These are phyloP conservation scores for Cryphonectria parasitica DNA, from an alignment of 2,329 filamentous ascomycete genomes.

Conservation along the genomic window DNA sequence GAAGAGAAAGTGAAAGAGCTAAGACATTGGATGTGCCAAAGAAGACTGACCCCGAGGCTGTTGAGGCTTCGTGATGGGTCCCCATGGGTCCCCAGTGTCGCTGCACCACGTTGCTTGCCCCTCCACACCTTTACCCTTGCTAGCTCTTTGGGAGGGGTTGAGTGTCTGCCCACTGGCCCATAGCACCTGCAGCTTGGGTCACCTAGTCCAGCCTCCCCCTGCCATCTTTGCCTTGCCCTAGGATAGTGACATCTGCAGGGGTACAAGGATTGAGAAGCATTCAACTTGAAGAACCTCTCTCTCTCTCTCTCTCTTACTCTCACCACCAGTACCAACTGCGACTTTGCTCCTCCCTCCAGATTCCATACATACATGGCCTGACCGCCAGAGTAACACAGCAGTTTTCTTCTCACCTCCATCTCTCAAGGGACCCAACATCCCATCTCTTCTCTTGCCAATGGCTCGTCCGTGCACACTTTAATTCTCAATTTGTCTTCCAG, in stretches of 20 bases:
- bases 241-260: conserved; percentile 11
- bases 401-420: background rate
- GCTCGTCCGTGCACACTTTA: conserved; percentile 4
- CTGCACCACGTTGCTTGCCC: conserved; percentile 18
- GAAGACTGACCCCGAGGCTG: conserved; percentile 10
- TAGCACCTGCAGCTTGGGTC: conserved; percentile 3
- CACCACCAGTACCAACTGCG: conserved; percentile 1
- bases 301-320: background rate
- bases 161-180: background rate
- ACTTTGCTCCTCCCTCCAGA: background rate
- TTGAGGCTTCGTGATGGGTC: conserved; percentile 9
- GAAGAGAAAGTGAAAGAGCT: background rate
- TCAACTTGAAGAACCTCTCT: background rate
- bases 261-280: background rate
- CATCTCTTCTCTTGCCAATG: background rate
- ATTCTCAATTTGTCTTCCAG: background rate
- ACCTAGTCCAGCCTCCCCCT: conserved; percentile 6
- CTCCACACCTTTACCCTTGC: conserved; percentile 17
- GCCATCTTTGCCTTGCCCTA: background rate
- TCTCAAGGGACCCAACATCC: background rate
- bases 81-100: conserved; percentile 5
- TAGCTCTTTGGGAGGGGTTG: background rate
- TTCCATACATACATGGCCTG: conserved; percentile 5
- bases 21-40: background rate
- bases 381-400: conserved; percentile 12